Evolutionary conservation across 148 eudicot genomes (phyloP).

Genomic region (Rhododendron griersonianum): DNA sequence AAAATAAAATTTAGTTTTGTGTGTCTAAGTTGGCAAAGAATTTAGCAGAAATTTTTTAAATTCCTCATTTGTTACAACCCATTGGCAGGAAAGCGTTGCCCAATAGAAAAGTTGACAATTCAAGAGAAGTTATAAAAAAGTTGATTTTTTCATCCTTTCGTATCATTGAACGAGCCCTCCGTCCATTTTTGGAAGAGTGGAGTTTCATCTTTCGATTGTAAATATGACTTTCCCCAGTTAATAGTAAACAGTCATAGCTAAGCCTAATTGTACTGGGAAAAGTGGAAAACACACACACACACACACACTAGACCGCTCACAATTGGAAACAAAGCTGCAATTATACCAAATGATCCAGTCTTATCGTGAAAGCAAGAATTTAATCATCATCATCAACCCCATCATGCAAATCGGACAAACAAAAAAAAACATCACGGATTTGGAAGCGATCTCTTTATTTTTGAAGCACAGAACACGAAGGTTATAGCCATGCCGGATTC

Average conservation of each 20-base stretch:
- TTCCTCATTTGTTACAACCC: too few relatives aligned
- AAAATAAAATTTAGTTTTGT: not conserved
- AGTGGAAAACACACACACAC: not conserved
- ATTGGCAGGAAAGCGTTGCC: too few relatives aligned
- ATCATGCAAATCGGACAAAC: not conserved
- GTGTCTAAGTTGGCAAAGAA: not conserved
- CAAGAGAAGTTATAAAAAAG: too few relatives aligned
- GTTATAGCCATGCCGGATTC: constrained; percentile 33
- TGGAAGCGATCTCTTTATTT: not conserved
- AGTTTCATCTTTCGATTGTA: not conserved
- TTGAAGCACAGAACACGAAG: not conserved
- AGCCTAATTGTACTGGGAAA: not conserved
- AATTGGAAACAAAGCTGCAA: not conserved
- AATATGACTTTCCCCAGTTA: too few relatives aligned
- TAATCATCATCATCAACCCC: not conserved
- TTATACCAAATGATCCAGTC: not conserved
- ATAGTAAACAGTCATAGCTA: too few relatives aligned
- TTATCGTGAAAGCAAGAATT: not conserved
- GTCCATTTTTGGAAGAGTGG: not conserved
- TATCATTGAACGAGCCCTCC: too few relatives aligned
- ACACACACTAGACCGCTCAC: not conserved
- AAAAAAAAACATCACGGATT: not conserved
- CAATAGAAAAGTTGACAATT: too few relatives aligned
- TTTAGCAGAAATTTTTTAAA: not conserved
- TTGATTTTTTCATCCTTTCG: too few relatives aligned